phyloP scores from a whole-genome alignment of 495 filamentous ascomycete genomes.

The Penicillium parvum region DNA sequence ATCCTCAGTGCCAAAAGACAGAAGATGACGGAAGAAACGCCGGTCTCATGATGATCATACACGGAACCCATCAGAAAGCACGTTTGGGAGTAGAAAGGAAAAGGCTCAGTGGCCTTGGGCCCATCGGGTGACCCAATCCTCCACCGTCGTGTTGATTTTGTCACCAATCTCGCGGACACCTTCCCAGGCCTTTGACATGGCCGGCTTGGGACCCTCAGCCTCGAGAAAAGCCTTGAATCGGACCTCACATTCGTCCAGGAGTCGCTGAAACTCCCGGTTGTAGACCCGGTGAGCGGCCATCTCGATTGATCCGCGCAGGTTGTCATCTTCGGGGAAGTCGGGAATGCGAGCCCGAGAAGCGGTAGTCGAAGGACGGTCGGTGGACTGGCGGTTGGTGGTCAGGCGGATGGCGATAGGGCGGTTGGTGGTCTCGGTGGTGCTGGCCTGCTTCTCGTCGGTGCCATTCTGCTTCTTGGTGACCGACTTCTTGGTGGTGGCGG shows the following conservation, averaged over 20 bases:
- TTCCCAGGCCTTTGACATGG: constrained; percentile 10
- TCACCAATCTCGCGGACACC: constrained; percentile 1
- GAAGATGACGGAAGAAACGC: no score
- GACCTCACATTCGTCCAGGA: constrained; percentile 13
- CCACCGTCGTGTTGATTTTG: no score
- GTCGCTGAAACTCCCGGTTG: constrained; percentile 9
- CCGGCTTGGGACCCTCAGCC: constrained; percentile 7
- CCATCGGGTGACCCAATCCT: no score
- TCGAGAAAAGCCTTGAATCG: constrained; percentile 5
- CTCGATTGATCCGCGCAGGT: constrained; percentile 1
- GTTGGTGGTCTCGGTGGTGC: neutral
- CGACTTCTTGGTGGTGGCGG: no score
- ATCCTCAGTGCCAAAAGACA: no score
- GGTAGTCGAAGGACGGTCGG: neutral
- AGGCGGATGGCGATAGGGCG: no score
- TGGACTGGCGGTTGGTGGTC: neutral
- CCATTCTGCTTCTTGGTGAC: no score
- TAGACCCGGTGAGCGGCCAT: constrained; percentile 11
- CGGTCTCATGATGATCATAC: no score
- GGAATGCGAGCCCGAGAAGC: neutral
- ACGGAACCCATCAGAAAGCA: no score
- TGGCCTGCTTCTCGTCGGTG: no score
- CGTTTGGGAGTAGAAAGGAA: no score
- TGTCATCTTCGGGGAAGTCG: constrained; percentile 4
- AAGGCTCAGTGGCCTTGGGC: no score